Percentiles rank a stretch among this genome's conserved stretches.
phyloP scores from a whole-genome alignment of 164 flowering plant genomes.

The Chloranthus sessilifolius region DNA sequence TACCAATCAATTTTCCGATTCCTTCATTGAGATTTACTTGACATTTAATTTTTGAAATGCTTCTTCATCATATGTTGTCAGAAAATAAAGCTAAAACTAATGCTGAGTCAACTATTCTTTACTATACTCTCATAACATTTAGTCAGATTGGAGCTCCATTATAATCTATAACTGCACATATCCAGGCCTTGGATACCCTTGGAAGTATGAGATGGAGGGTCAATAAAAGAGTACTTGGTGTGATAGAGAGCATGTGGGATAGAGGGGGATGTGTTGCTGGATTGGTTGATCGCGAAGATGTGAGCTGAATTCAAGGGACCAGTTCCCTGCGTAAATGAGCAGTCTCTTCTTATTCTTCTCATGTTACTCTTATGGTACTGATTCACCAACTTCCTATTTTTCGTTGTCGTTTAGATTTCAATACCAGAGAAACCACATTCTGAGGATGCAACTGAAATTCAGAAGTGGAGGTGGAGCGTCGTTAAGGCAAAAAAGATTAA shows the following conservation, averaged over 20 bases:
- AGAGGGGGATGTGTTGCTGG: conserved; percentile 79
- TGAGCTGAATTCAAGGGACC: conserved; percentile 29
- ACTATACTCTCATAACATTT: no score
- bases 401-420: conserved; percentile 41
- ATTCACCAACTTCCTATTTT: background rate
- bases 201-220: conserved; percentile 95
- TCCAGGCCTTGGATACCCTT: conserved; percentile 87
- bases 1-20: no score
- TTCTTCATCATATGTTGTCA: background rate
- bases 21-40: conserved; percentile 1
- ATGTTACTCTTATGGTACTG: background rate
- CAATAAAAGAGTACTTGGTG: conserved; percentile 62
- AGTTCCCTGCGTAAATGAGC: background rate
- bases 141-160: no score
- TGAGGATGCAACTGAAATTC: conserved; percentile 54
- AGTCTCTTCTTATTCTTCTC: no score
- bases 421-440: conserved; percentile 59
- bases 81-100: conserved; percentile 2
- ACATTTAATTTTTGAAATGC: background rate
- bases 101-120: no score
- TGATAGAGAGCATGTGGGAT: conserved; percentile 78
- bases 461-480: conserved; percentile 63
- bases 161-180: background rate
- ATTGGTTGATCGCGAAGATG: conserved; percentile 74
- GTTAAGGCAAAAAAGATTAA: conserved; percentile 73